Evolutionary conservation across 1,284 basidiomycete species (phyloP).

Genomic region (Sporisorium iseilematis-ciliati): DNA sequence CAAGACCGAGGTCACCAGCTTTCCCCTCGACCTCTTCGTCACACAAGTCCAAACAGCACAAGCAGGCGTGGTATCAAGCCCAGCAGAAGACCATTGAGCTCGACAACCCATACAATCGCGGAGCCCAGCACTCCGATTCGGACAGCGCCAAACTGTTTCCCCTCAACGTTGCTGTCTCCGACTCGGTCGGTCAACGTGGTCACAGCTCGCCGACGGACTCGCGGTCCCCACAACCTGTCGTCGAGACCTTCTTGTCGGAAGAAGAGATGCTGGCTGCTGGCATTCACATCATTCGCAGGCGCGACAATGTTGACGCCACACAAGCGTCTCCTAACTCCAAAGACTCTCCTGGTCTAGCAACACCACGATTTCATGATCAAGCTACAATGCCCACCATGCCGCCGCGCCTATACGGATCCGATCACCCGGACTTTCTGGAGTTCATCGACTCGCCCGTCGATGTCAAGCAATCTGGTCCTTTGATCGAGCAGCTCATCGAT

Average conservation of each 20-base stretch:
- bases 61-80: constrained; percentile 54
- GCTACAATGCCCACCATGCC: constrained; percentile 20
- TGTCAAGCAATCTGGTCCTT: constrained; percentile 27
- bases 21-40: constrained; percentile 4
- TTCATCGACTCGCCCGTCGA: constrained; percentile 35
- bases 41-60: constrained; percentile 34
- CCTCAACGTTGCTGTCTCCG: constrained; percentile 23
- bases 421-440: constrained; percentile 51
- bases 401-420: constrained; percentile 34
- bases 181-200: constrained; percentile 1
- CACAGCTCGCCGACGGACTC: constrained; percentile 8
- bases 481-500: constrained; percentile 25
- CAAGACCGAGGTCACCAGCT: neutral
- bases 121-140: constrained; percentile 4
- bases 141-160: constrained; percentile 29
- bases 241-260: constrained; percentile 41
- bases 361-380: constrained; percentile 6
- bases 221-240: constrained; percentile 17
- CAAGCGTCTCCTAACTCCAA: constrained; percentile 14
- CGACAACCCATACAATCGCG: constrained; percentile 27
- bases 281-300: constrained; percentile 46
- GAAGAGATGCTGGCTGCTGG: constrained; percentile 50
- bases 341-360: constrained; percentile 6
- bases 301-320: constrained; percentile 11
- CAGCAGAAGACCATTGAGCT: constrained; percentile 53